Percentiles rank a stretch among this genome's conserved stretches.
phyloP scores from a whole-genome alignment of 257 asterid genomes.

The Mitragyna speciosa region DNA sequence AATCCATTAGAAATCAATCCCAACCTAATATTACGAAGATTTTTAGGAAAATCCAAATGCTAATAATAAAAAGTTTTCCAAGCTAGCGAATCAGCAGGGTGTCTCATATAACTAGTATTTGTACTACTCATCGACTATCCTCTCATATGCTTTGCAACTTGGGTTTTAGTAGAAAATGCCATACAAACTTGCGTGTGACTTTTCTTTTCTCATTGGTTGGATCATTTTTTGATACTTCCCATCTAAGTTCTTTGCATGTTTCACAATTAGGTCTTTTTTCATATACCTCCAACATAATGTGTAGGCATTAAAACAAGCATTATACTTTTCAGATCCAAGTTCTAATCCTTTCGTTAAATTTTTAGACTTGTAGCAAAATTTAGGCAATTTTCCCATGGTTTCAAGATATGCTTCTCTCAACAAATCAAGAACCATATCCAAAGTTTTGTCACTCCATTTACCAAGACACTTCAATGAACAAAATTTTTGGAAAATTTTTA shows the following conservation, averaged over 20 bases:
- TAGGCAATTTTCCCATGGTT: neutral
- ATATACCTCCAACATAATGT: neutral
- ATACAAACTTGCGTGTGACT: neutral
- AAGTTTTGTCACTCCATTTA: neutral
- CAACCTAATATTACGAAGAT: neutral
- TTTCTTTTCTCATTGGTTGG: too few relatives aligned
- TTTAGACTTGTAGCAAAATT: neutral
- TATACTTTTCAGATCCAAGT: neutral
- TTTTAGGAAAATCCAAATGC: neutral
- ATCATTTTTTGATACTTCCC: neutral
- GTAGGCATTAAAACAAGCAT: conserved; percentile 14
- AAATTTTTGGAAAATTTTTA: neutral
- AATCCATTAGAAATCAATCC: neutral
- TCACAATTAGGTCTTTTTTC: neutral
- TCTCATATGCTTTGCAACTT: too few relatives aligned
- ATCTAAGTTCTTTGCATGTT: neutral
- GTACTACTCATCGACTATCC: neutral
- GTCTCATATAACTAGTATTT: neutral
- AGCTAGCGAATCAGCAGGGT: neutral
- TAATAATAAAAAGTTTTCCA: neutral
- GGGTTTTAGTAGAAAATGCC: too few relatives aligned
- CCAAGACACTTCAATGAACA: neutral
- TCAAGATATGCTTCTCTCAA: neutral
- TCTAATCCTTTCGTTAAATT: neutral
- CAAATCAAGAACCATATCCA: neutral